Evolutionary conservation across 2,329 filamentous ascomycete species (phyloP).

Genomic region (Pseudogymnoascus pannorum): DNA sequence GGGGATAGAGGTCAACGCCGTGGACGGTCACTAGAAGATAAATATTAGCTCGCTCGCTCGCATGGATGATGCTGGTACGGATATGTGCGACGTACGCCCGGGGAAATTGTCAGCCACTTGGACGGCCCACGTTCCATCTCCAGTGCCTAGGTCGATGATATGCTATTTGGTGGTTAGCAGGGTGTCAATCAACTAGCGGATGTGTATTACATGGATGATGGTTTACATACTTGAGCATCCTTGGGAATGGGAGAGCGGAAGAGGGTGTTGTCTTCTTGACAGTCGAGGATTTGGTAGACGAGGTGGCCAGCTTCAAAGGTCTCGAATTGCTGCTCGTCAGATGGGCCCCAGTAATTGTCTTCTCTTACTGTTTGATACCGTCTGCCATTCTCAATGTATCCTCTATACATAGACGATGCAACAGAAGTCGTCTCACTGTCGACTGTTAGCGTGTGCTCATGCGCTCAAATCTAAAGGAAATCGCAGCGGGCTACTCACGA

Average conservation of each 20-base stretch:
- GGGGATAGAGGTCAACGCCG: slow-evolving; percentile 23
- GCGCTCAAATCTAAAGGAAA: background rate
- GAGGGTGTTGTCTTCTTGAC: slow-evolving; percentile 16
- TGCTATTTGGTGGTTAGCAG: slow-evolving; percentile 10
- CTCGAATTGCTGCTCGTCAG: slow-evolving; percentile 21
- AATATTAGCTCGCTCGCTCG: background rate
- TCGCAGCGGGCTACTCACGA: background rate
- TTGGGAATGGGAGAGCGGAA: slow-evolving; percentile 16
- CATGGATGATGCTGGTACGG: background rate
- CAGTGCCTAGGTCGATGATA: slow-evolving; percentile 23
- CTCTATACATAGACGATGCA: slow-evolving; percentile 21
- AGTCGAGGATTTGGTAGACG: slow-evolving; percentile 17
- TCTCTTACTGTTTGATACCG: slow-evolving; percentile 21
- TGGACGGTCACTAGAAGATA: slow-evolving; percentile 17
- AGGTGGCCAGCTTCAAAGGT: slow-evolving; percentile 22
- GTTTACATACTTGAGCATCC: slow-evolving; percentile 6
- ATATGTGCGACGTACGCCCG: background rate
- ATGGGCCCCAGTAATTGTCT: slow-evolving; percentile 16
- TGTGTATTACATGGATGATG: too few relatives aligned
- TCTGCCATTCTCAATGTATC: slow-evolving; percentile 23
- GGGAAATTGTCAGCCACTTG: slow-evolving; percentile 20
- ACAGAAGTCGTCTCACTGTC: slow-evolving; percentile 25
- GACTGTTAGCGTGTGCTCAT: background rate
- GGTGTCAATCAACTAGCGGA: background rate
- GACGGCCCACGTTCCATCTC: slow-evolving; percentile 21